These are phyloP conservation scores for Ogataea sp. DNA, from an alignment of 805 yeast species.

Conservation along the genomic window DNA sequence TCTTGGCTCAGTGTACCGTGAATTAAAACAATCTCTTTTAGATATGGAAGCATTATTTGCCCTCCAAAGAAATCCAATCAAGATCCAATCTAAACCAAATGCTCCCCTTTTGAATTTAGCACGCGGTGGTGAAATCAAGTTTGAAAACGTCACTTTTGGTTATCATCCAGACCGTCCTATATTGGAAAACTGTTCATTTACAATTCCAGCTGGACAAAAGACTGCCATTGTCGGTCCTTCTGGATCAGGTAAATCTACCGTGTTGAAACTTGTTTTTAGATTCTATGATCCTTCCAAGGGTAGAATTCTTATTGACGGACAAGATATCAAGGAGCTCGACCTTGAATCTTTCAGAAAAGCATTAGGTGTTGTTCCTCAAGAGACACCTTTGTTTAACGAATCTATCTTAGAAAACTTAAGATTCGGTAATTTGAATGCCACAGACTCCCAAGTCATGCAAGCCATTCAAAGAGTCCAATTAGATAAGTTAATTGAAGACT, in stretches of 20 bases:
- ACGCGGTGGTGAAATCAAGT: slow-evolving; percentile 67
- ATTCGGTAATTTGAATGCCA: slow-evolving; percentile 72
- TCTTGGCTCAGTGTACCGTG: slow-evolving; percentile 92
- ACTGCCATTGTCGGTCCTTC: slow-evolving; percentile 96
- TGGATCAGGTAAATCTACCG: slow-evolving; percentile 93
- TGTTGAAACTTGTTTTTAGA: slow-evolving; percentile 74
- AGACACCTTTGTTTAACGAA: slow-evolving; percentile 91
- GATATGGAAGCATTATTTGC: slow-evolving; percentile 96
- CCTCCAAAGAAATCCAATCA: slow-evolving; percentile 66
- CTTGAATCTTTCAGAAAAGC: slow-evolving; percentile 64
- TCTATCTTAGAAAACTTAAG: slow-evolving; percentile 80
- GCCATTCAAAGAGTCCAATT: slow-evolving; percentile 69
- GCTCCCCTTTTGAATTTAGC: slow-evolving; percentile 54
- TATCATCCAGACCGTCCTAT: slow-evolving; percentile 87
- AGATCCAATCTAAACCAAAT: slow-evolving; percentile 50
- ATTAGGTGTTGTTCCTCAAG: slow-evolving; percentile 96
- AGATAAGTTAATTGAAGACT: slow-evolving; percentile 47
- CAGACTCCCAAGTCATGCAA: slow-evolving; percentile 58
- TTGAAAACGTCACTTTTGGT: slow-evolving; percentile 90
- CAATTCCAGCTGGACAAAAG: slow-evolving; percentile 83
- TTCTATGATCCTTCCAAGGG: slow-evolving; percentile 83
- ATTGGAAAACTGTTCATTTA: slow-evolving; percentile 68
- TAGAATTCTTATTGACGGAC: slow-evolving; percentile 77
- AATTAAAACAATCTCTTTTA: slow-evolving; percentile 81
- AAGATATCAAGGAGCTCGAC: slow-evolving; percentile 69